phyloP scores from a whole-genome alignment of 192 early-diverging fungal genomes.

The Entrophospora sp. region DNA sequence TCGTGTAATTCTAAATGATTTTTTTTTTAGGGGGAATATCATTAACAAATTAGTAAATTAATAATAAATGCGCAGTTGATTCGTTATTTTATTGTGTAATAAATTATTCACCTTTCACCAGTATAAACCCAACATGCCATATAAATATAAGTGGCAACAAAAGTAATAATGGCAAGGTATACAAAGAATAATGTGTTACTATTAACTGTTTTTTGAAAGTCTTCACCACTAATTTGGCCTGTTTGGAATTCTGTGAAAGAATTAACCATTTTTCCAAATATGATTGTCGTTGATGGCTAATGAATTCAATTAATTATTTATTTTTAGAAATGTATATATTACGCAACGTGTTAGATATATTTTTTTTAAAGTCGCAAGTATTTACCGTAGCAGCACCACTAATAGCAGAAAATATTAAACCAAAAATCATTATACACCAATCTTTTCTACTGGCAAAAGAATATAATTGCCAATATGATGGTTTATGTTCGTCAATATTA shows the following conservation, averaged over 20 bases:
- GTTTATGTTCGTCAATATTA: not conserved
- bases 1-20: constrained; percentile 45
- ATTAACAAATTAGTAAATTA: too few relatives aligned
- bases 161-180: constrained; percentile 36
- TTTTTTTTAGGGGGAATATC: too few relatives aligned
- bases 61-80: too few relatives aligned
- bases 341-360: not conserved
- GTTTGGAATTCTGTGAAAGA: not conserved
- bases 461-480: constrained; percentile 50
- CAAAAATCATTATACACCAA: constrained; percentile 28
- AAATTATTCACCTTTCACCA: too few relatives aligned
- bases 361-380: not conserved
- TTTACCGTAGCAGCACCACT: constrained; percentile 1
- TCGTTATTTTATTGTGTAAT: too few relatives aligned
- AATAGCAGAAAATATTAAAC: not conserved
- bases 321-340: not conserved
- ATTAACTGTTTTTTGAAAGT: not conserved
- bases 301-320: too few relatives aligned
- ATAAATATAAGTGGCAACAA: constrained; percentile 44
- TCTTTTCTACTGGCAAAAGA: constrained; percentile 53
- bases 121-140: constrained; percentile 46
- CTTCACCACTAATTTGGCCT: not conserved
- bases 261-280: constrained; percentile 16
- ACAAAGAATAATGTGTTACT: not conserved
- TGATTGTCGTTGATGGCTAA: not conserved